Evolutionary conservation across 257 asterid species (phyloP).

Genomic region (Asclepias syriaca): DNA sequence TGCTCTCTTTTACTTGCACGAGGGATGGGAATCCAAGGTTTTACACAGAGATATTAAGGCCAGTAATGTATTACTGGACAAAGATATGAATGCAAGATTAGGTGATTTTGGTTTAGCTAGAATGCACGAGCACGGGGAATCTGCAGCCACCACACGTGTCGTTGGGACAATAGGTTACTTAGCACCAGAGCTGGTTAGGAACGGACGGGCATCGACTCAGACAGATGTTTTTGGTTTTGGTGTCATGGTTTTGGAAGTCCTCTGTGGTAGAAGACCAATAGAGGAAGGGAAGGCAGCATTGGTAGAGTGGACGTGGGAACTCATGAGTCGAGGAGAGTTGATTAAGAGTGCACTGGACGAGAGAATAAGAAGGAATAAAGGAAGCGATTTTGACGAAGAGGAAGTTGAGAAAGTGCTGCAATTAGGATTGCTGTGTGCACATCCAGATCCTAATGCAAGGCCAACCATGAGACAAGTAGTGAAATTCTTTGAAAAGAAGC

Average conservation of each 20-base stretch:
- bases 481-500: slow-evolving; percentile 48
- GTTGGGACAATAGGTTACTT: slow-evolving; percentile 70
- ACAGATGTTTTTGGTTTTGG: slow-evolving; percentile 55
- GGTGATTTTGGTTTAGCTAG: slow-evolving; percentile 75
- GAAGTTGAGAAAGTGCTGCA: slow-evolving; percentile 47
- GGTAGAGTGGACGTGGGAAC: slow-evolving; percentile 56
- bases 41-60: slow-evolving; percentile 71
- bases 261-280: slow-evolving; percentile 54
- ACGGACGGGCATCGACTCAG: slow-evolving; percentile 53
- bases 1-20: slow-evolving; percentile 51
- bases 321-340: slow-evolving; percentile 38
- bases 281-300: slow-evolving; percentile 46
- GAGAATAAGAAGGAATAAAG: slow-evolving; percentile 25
- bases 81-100: slow-evolving; percentile 56
- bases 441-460: slow-evolving; percentile 43
- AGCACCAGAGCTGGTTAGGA: slow-evolving; percentile 54
- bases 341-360: slow-evolving; percentile 29
- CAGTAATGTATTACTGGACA: slow-evolving; percentile 63
- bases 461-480: slow-evolving; percentile 67
- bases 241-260: slow-evolving; percentile 50
- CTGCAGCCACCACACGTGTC: slow-evolving; percentile 59
- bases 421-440: slow-evolving; percentile 50
- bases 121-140: slow-evolving; percentile 58
- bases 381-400: slow-evolving; percentile 31
- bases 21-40: slow-evolving; percentile 69